These are phyloP conservation scores for Cercospora zeae-maydis DNA, from an alignment of 2,329 filamentous ascomycete genomes.

Conservation along the genomic window DNA sequence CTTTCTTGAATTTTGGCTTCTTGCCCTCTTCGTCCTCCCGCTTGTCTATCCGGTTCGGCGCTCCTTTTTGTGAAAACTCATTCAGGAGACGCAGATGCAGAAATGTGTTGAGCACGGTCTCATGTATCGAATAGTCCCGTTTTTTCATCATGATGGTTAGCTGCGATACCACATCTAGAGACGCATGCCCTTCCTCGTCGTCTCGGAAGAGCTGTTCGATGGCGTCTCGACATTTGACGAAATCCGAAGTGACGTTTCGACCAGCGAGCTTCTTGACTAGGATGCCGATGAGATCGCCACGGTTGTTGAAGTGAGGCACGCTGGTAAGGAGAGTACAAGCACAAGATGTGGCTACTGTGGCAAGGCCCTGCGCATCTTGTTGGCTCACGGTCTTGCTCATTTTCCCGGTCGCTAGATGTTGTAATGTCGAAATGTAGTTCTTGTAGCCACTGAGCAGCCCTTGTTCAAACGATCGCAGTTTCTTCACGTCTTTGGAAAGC, in stretches of 20 bases:
- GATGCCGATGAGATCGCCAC: constrained; percentile 80
- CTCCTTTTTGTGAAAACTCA: constrained; percentile 82
- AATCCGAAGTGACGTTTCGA: constrained; percentile 68
- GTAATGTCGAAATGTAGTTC: constrained; percentile 72
- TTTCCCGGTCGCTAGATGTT: constrained; percentile 58
- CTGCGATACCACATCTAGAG: constrained; percentile 79
- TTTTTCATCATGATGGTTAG: constrained; percentile 94
- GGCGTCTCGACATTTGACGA: constrained; percentile 70
- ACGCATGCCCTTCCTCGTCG: constrained; percentile 85
- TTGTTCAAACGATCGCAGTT: constrained; percentile 80
- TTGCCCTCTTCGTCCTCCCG: constrained; percentile 43
- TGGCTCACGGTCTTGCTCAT: constrained; percentile 44
- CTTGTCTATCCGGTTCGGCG: constrained; percentile 70
- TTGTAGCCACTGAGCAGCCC: constrained; percentile 82
- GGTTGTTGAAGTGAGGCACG: constrained; percentile 97
- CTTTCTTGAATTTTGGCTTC: constrained; percentile 71
- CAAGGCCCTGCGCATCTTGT: constrained; percentile 44
- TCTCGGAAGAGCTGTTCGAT: constrained; percentile 77
- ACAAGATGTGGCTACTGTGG: constrained; percentile 77
- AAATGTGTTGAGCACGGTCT: constrained; percentile 85
- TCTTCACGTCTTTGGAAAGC: constrained; percentile 86
- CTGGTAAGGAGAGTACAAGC: constrained; percentile 74
- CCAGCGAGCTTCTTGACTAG: constrained; percentile 77
- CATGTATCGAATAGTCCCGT: constrained; percentile 75
- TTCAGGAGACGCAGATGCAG: constrained; percentile 82